A percentile compares a stretch with the other conserved stretches of the same genome.
These are phyloP conservation scores for Esteya vermicola DNA, from an alignment of 2,329 filamentous ascomycete genomes.

Conservation along the genomic window DNA sequence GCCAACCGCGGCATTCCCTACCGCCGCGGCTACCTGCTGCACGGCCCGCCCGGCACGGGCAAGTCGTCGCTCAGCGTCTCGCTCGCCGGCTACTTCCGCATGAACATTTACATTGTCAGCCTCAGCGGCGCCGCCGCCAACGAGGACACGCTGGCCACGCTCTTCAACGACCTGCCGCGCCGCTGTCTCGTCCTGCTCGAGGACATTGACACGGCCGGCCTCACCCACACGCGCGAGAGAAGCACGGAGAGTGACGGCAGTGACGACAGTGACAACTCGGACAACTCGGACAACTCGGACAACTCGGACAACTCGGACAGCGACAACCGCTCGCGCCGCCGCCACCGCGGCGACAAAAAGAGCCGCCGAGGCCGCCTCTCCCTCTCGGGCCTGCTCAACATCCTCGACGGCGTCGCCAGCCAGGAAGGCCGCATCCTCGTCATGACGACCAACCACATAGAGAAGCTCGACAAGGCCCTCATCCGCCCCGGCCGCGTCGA, in stretches of 20 bases:
- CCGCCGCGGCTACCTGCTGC: constrained; percentile 66
- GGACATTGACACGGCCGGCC: constrained; percentile 60
- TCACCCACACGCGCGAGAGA: constrained; percentile 43
- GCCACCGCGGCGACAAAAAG: constrained; percentile 3
- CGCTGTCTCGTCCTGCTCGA: constrained; percentile 63
- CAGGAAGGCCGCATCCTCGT: constrained; percentile 49
- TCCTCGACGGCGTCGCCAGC: constrained; percentile 59
- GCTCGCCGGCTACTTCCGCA: constrained; percentile 53
- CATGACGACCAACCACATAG: constrained; percentile 52
- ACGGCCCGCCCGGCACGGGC: constrained; percentile 68
- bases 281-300: constrained; percentile 1
- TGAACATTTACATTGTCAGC: constrained; percentile 60
- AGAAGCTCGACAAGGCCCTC: constrained; percentile 46
- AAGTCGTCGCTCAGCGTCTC: constrained; percentile 62
- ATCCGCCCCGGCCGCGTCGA: constrained; percentile 50
- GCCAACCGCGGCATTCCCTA: constrained; percentile 74
- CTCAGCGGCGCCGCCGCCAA: constrained; percentile 47
- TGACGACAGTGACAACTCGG: constrained; percentile 8
- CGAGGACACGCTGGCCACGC: constrained; percentile 48
- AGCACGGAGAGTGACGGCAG: background rate
- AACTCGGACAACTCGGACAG: constrained; percentile 4
- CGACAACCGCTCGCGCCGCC: background rate
- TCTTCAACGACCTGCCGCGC: constrained; percentile 54
- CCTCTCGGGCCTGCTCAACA: constrained; percentile 65
- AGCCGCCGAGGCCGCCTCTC: constrained; percentile 31